Conservation (phyloP, 768 basidiomycete species). For the Serendipita sp. region DNA sequence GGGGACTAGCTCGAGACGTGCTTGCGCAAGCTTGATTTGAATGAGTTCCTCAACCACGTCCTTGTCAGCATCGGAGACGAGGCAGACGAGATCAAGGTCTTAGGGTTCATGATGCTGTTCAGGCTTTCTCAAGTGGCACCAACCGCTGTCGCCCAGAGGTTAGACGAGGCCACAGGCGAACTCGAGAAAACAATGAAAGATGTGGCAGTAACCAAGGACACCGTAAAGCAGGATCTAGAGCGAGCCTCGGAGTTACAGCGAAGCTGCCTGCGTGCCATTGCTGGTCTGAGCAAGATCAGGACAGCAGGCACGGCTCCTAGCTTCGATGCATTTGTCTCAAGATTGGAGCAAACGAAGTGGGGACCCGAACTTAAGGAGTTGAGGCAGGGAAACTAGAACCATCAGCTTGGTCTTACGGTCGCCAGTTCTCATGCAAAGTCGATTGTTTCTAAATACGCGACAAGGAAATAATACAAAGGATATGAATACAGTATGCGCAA, state of each 20-base stretch:
- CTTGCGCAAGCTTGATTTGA: conserved; percentile 70
- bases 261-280: conserved; percentile 76
- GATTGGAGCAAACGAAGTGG: conserved; percentile 54
- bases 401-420: neutral
- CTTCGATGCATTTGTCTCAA: conserved; percentile 71
- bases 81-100: conserved; percentile 92
- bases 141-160: conserved; percentile 59
- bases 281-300: conserved; percentile 63
- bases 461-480: neutral
- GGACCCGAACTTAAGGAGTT: conserved; percentile 54
- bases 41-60: conserved; percentile 68
- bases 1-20: conserved; percentile 69
- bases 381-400: neutral
- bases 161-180: conserved; percentile 72
- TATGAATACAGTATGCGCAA: neutral
- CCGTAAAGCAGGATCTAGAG: conserved; percentile 85
- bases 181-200: conserved; percentile 85
- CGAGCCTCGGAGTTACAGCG: conserved; percentile 80
- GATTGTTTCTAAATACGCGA: neutral
- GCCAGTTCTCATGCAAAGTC: neutral
- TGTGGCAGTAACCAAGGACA: conserved; percentile 78
- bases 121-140: conserved; percentile 78
- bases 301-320: conserved; percentile 43
- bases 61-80: conserved; percentile 73
- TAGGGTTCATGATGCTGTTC: conserved; percentile 90